These are phyloP conservation scores for Talaromyces stipitatus DNA, from an alignment of 495 filamentous ascomycete species.

Conservation along the genomic window DNA sequence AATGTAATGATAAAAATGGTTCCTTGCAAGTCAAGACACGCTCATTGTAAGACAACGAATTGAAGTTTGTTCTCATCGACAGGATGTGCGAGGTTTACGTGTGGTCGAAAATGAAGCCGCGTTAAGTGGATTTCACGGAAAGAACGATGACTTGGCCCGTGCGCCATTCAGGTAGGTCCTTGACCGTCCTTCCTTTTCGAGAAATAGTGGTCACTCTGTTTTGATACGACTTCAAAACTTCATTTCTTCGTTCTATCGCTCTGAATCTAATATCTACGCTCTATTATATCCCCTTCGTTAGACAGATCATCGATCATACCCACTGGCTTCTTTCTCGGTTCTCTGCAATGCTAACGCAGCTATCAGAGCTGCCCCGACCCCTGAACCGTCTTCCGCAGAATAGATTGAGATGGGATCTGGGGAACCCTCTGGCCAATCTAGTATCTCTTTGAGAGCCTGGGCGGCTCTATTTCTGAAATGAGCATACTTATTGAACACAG, in stretches of 20 bases:
- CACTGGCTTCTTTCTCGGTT: neutral
- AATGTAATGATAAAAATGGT: neutral
- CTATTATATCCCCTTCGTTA: too few relatives aligned
- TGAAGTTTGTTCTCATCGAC: too few relatives aligned
- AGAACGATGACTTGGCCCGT: neutral
- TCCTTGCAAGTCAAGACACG: neutral
- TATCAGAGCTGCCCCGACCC: constrained; percentile 24
- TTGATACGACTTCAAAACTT: too few relatives aligned
- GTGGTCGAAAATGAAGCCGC: neutral
- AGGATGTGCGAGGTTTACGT: too few relatives aligned
- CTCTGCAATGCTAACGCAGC: constrained; percentile 15
- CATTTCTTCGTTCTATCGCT: too few relatives aligned
- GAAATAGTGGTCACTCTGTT: too few relatives aligned
- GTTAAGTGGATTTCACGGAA: neutral
- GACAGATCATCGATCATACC: neutral
- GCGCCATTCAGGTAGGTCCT: neutral
- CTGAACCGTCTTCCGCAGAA: constrained; percentile 23
- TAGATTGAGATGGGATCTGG: constrained; percentile 16
- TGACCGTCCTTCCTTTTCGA: neutral
- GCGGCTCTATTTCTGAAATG: constrained; percentile 80
- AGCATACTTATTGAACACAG: constrained; percentile 89
- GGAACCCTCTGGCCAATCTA: constrained; percentile 18
- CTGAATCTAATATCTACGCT: too few relatives aligned
- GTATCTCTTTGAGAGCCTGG: constrained; percentile 55
- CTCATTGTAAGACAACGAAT: too few relatives aligned